Evolutionary conservation across 768 basidiomycete genomes (phyloP), one percentile per base, ranked within the genome.

Genomic region (Zangia roseola): DNA sequence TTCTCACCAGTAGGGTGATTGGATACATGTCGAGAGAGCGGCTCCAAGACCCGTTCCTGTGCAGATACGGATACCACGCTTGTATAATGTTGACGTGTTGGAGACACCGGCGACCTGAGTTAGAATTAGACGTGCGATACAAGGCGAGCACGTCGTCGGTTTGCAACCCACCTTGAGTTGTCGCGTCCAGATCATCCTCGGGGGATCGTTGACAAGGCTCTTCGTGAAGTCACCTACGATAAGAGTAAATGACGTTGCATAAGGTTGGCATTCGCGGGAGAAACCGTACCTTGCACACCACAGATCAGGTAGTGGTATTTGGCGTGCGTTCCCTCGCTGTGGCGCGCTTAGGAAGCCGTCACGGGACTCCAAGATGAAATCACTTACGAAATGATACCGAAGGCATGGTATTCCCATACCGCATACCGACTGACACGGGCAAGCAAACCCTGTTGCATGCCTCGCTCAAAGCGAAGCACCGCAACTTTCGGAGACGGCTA

Each of bases 41-140:
- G 88, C 84, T 21, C 88, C 88, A 54, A 91, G 81, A 51, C 88
- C 88, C 10, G 88, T 89, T 31, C 88, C 88, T 0, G 88, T 91
- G 67, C 88, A 90, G 39, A 91, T 79, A 53, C 88, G 83, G 57
- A 91, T 85, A 17, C 88, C 88, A 46, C 86, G 82, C 55, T 76
- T 84, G 70, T 90, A 91, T n/a, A 91, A 69, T 4, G 77, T 81
- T 5, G 87, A 89, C 2, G 88, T 87, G 64, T 91, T 88, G 24
- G 86, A 88, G 30, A 89, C 84, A 55, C 85, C 87, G 9, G 88
- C 86, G 59, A 88, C 79, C 85, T 88, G 54, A n/a, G 26, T n/a
- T 26, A 38, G 30, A 6, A 30, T 16, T 25, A 38, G 33, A 5
- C 7, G 26, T 61, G 47, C 55, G 50, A 49, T 53, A 23, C 8